phyloP scores from a whole-genome alignment of 163 green algal species.

The Chlamydomonas reinhardtii region DNA sequence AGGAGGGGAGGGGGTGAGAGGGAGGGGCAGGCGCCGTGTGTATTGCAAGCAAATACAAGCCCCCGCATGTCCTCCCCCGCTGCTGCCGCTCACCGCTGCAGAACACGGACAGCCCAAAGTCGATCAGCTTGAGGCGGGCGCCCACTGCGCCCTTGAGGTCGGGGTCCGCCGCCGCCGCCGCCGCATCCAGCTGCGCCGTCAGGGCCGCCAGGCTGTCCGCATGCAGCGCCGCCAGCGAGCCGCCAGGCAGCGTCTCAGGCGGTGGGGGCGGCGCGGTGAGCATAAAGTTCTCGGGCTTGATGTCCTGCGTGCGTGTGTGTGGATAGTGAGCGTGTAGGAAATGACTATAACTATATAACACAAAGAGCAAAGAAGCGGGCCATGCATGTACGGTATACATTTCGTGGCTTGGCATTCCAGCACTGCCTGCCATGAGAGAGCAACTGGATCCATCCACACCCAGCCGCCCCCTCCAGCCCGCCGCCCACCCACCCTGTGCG shows the following conservation, averaged over 20 bases:
- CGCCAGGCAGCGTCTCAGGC: not conserved
- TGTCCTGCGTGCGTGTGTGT: slow-evolving; percentile 52
- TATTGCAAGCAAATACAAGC: not conserved
- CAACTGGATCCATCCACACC: no score
- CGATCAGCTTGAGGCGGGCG: slow-evolving; percentile 83
- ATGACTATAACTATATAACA: no score
- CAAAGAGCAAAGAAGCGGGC: not conserved
- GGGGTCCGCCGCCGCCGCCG: not conserved
- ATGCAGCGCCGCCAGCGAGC: not conserved
- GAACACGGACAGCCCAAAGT: slow-evolving; percentile 90
- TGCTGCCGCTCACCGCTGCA: slow-evolving; percentile 62
- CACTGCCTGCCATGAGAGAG: no score
- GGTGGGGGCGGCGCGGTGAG: slow-evolving; percentile 26
- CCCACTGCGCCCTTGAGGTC: not conserved
- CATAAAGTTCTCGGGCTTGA: slow-evolving; percentile 90
- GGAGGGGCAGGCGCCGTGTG: not conserved
- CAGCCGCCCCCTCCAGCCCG: slow-evolving; percentile 3
- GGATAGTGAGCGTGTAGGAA: no score
- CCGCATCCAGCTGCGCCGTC: not conserved
- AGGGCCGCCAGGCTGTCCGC: not conserved
- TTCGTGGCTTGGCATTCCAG: no score
- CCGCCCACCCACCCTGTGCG: slow-evolving; percentile 74
- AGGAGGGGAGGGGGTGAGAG: not conserved
- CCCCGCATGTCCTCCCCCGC: not conserved
- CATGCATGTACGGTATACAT: no score